These are phyloP conservation scores for Chernovozyma aurita DNA, from an alignment of 1,139 yeast genomes.

Conservation along the genomic window DNA sequence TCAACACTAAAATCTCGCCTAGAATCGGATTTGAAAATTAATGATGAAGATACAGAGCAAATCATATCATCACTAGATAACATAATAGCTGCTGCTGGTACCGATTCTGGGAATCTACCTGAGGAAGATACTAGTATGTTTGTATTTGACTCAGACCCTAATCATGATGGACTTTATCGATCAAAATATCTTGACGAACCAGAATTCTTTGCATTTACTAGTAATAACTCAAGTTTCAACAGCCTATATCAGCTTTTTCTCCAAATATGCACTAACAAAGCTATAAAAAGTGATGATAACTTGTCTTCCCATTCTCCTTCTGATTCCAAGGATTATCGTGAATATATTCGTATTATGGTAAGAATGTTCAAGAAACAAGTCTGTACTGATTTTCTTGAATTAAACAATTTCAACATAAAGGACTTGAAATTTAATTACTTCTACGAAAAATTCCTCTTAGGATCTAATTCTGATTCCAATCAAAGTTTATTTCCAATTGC, in stretches of 20 bases:
- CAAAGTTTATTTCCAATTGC: slow-evolving; percentile 14
- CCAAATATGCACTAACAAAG: slow-evolving; percentile 9
- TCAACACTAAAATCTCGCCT: slow-evolving; percentile 14
- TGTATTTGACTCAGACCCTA: neutral
- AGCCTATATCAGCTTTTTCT: slow-evolving; percentile 22
- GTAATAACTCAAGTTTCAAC: slow-evolving; percentile 15
- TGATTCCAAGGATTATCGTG: slow-evolving; percentile 6
- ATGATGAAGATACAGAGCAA: slow-evolving; percentile 22
- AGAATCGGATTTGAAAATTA: slow-evolving; percentile 11
- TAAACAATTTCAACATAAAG: slow-evolving; percentile 14
- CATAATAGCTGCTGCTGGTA: neutral
- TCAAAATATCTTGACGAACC: neutral
- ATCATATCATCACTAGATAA: slow-evolving; percentile 20
- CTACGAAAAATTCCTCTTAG: slow-evolving; percentile 6
- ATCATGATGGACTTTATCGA: neutral
- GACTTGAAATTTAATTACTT: slow-evolving; percentile 18
- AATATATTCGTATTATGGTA: slow-evolving; percentile 20
- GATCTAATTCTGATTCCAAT: neutral
- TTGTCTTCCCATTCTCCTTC: slow-evolving; percentile 8
- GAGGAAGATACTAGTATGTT: slow-evolving; percentile 1
- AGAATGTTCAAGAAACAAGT: slow-evolving; percentile 20
- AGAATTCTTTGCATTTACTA: slow-evolving; percentile 9
- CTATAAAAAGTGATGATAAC: neutral
- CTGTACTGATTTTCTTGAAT: slow-evolving; percentile 21
- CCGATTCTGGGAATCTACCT: neutral